Evolutionary conservation across 768 basidiomycete genomes (phyloP), one percentile per base, ranked within the genome.

Genomic region (Boletus eberwhitei): DNA sequence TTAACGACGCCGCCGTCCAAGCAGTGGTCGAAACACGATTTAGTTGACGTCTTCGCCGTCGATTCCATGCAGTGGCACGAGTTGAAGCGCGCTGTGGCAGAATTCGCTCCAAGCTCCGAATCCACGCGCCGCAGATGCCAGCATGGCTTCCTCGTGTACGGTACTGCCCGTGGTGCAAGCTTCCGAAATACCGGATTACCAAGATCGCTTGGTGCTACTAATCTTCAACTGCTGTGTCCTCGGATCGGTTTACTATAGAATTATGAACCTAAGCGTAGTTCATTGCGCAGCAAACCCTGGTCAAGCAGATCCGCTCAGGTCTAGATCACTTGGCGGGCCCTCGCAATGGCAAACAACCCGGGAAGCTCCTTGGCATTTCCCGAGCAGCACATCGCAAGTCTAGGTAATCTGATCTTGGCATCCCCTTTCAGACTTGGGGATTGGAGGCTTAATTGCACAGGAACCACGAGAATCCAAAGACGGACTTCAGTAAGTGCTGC

Each of bases 131-230:
- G 34, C 48, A 29, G 24, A n/a, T 29, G 41, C n/a, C n/a, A n/a
- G 40, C 29, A 19, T 44, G 53, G 53, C n/a, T 24, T 56, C 53
- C 53, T 54, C 53, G 41, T 54, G 52, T 24, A 22, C 8, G 8
- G 1, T 9, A 9, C 32, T 31, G 16, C 49, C 38, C 29, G 48
- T 13, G 35, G 22, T 12, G 17, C 26, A 21, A 31, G 9, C 22
- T 32, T 26, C 52, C 38, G 38, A 32, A 19, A 38, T 24, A 31
- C 52, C 26, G 11, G 48, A 34, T 17, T 21, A 6, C 19, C 38
- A 21, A 32, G 29, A 45, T 19, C 21, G 2, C 21, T 17, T 47
- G 34, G 34, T 24, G 17, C 34, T 4, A 12, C 17, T 45, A 32
- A 44, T 40, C 37, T 48, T 19, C 24, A n/a, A 26, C 17, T 35